Evolutionary conservation across 495 filamentous ascomycete genomes (phyloP), one percentile per base, ranked within the genome.

Genomic region (Evernia prunastri): DNA sequence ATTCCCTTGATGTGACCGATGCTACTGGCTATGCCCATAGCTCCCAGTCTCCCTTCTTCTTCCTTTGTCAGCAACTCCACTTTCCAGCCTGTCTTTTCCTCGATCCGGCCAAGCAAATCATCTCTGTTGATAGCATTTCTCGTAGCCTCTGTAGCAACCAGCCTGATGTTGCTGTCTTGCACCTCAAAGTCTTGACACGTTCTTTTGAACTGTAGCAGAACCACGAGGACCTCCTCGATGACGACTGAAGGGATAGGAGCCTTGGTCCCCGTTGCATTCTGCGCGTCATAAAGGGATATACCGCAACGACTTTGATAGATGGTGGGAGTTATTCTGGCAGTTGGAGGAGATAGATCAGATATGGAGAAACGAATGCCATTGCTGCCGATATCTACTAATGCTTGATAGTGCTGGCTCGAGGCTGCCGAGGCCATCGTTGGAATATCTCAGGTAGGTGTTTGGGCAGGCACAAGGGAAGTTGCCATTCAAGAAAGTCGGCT

Each of bases 351-450:
- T 37, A 96, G 81, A 61, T 90, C 84, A 12, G 91, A 89, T 64
- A 97, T 91, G 12, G 89, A 93, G 78, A 96, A 96, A 53, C 92
- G 91, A 68, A 97, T 93, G 65, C 92, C 92, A 81, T 97, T 97
- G 78, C 92, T 89, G 71, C 87, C 88, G 79, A 91, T 89, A 66
- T 91, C 88, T 57, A 91, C 87, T 11, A 91, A 70, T 59, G 79
- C 83, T 33, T 66, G 63, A 42, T 69, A 69, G 31, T 71, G 51
- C 37, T 56, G 37, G 23, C 36, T 59, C 4, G 49, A 18, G 29
- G 39, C 47, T 12, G 17, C 36, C 36, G 27, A 58, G 11, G 15
- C n/a, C 64, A 59, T 58, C 2, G 9, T 47, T 42, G 29, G 29
- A 18, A 54, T 33, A 33, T 54, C 7, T 33, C 27, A 33, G 51